Conservation (phyloP, 495 filamentous ascomycete genomes). For the Podospora australis region DNA sequence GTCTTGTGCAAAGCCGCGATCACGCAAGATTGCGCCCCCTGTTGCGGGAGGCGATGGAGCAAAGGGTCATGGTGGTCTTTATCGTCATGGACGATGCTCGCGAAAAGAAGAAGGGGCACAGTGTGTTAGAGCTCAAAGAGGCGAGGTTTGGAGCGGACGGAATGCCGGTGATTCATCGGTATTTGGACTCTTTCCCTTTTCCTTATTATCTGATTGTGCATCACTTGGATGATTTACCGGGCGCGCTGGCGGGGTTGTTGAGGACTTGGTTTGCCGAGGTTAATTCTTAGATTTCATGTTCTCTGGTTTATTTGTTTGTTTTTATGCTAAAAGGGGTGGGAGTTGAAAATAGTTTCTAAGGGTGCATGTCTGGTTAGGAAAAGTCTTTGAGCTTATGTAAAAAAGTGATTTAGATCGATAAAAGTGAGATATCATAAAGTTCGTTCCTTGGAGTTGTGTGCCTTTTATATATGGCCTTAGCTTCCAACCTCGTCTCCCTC, state of each 20-base stretch:
- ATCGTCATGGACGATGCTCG: constrained; percentile 83
- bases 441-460: too few relatives aligned
- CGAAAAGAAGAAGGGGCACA: constrained; percentile 33
- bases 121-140: constrained; percentile 73
- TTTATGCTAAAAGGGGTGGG: too few relatives aligned
- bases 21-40: constrained; percentile 77
- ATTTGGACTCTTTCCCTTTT: constrained; percentile 94
- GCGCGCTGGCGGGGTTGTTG: constrained; percentile 77
- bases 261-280: constrained; percentile 98
- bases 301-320: too few relatives aligned
- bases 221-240: constrained; percentile 83
- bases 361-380: too few relatives aligned
- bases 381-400: too few relatives aligned
- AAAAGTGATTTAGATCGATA: too few relatives aligned
- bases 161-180: constrained; percentile 63
- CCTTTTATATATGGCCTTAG: too few relatives aligned
- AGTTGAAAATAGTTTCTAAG: too few relatives aligned
- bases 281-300: constrained; percentile 37
- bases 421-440: too few relatives aligned
- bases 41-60: constrained; percentile 79
- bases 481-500: too few relatives aligned
- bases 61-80: constrained; percentile 96
- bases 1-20: constrained; percentile 69
- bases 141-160: constrained; percentile 71
- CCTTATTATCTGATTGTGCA: constrained; percentile 91